Evolutionary conservation across 2,329 filamentous ascomycete species (phyloP).

Genomic region (Stachybotrys chartarum): DNA sequence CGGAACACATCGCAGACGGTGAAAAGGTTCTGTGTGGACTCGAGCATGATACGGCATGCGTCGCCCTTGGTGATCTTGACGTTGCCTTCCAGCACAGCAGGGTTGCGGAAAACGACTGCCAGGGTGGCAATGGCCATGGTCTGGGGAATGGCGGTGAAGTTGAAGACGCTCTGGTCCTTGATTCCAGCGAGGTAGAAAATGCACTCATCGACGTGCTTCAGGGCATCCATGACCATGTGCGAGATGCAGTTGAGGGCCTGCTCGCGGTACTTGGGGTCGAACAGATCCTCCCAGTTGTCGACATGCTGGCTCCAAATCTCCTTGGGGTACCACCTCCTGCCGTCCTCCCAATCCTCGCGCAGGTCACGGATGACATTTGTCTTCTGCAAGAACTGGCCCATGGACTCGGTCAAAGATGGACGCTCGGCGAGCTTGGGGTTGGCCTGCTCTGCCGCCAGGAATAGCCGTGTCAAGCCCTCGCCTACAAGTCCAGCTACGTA

Average conservation of each 20-base stretch:
- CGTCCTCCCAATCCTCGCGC: constrained; percentile 81
- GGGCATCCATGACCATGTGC: constrained; percentile 87
- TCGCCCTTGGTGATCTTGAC: constrained; percentile 96
- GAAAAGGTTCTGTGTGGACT: constrained; percentile 84
- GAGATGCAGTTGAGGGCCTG: constrained; percentile 79
- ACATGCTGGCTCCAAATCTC: constrained; percentile 98
- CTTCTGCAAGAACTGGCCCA: constrained; percentile 97
- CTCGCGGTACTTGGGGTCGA: constrained; percentile 70
- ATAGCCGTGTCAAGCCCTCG: constrained; percentile 83
- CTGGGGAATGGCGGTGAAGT: constrained; percentile 96
- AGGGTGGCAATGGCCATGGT: constrained; percentile 95
- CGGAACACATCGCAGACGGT: constrained; percentile 78
- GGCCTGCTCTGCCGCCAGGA: constrained; percentile 79
- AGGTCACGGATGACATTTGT: constrained; percentile 98
- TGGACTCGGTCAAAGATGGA: constrained; percentile 79
- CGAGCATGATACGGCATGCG: constrained; percentile 83
- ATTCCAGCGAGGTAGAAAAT: constrained; percentile 97
- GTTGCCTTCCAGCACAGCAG: constrained; percentile 74
- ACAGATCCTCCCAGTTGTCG: constrained; percentile 80
- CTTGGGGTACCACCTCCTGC: constrained; percentile 86
- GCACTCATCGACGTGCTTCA: constrained; percentile 84
- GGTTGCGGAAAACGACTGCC: constrained; percentile 88
- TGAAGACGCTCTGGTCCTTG: constrained; percentile 95
- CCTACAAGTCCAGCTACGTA: constrained; percentile 99
- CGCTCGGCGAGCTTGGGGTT: constrained; percentile 77